These are phyloP conservation scores for Umbelopsis sp. DNA, from an alignment of 192 early-diverging fungal genomes.

Conservation along the genomic window DNA sequence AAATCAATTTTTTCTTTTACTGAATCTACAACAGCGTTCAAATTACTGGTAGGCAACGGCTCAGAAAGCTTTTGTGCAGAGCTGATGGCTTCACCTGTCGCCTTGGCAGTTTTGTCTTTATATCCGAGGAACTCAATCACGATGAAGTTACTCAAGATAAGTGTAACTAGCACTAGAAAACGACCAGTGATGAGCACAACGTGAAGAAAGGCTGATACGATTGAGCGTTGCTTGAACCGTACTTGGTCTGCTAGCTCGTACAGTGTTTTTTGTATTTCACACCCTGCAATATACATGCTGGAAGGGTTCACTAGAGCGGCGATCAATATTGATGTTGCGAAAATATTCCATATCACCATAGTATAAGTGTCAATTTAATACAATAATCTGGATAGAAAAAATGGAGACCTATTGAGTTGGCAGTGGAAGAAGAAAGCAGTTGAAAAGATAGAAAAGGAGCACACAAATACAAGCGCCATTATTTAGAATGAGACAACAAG, in stretches of 20 bases:
- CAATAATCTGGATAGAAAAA: background rate
- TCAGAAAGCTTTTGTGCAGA: background rate
- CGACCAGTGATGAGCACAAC: background rate
- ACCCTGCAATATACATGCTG: background rate
- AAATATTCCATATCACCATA: conserved; percentile 1
- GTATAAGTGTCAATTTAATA: background rate
- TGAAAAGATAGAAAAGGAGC: too few relatives aligned
- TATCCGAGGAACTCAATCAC: background rate
- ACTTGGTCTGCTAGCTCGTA: background rate
- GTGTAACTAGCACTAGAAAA: background rate
- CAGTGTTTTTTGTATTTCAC: background rate
- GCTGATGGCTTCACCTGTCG: background rate
- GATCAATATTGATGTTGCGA: background rate
- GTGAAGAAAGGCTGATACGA: background rate
- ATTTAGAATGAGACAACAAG: too few relatives aligned
- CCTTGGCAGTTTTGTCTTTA: background rate
- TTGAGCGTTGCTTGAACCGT: background rate
- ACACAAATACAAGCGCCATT: too few relatives aligned
- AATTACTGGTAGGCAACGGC: background rate
- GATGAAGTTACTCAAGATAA: background rate
- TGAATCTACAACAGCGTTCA: background rate
- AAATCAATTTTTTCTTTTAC: background rate
- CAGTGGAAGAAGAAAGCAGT: background rate
- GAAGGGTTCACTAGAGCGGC: background rate
- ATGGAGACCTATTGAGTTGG: background rate